Base-by-base conservation (phyloP, 1,284 basidiomycete genomes). In the Irpex lacteus region DNA sequence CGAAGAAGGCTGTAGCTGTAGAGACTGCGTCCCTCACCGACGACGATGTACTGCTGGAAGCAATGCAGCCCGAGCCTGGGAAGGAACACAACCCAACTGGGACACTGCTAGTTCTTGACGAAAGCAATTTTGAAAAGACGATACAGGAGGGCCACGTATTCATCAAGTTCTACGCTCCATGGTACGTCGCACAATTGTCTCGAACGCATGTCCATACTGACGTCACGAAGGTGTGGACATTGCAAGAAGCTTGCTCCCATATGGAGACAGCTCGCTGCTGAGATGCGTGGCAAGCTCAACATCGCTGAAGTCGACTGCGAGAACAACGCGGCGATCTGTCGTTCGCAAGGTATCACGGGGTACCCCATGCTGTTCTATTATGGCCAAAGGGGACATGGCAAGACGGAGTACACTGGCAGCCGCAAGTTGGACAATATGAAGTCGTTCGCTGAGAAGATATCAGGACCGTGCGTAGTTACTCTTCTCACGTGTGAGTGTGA, bases 111-210 rank as follows among this genome's bases (percentile, higher is more conserved):
- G 72, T 81, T 1, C 80, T 94, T 52, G 78, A 84, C 47, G 72
- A 79, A 6, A 77, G 78, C 5, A 83, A 77, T 0, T 89, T 96
- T 72, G 73, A 80, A 7, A 62, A 69, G 21, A 76, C 80, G 0
- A 78, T 90, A 26, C 75, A 77, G 2, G 75, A 85, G 64, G 89
- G 92, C 0, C 87, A 91, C 0, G 80, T 87, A 0, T 93, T 97
- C 70, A 82, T 96, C 77, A 96, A 98, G 74, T 98, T 92, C 79
- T 97, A 85, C 72, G 95, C 94, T 0, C 95, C 95, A 0, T 96
- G 95, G 95, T 87, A 70, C 52, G 79, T 73, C 26, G 6, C 49
- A 57, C 1, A 1, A n/a, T 19, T n/a, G 26, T 26, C 4, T 26
- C 7, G 15, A 13, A 1, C 19, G 19, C 9, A 34, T 19, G 44